Conservation (phyloP, 2,329 filamentous ascomycete genomes). For the Calycina herbarum region DNA sequence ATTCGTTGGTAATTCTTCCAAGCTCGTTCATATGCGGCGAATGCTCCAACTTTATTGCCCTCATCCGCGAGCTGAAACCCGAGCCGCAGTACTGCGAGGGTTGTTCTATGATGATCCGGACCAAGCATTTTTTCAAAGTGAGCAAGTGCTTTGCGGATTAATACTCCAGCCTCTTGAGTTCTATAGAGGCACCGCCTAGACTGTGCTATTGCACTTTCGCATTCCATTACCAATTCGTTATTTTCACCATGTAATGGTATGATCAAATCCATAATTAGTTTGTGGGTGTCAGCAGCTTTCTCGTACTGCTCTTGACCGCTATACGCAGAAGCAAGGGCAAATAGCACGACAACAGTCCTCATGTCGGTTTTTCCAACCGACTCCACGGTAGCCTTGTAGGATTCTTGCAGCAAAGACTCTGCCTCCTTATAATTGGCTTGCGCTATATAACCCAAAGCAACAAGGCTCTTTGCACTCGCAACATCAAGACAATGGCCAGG, state of each 20-base stretch:
- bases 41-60: background rate
- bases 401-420: too few relatives aligned
- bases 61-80: background rate
- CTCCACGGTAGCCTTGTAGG: too few relatives aligned
- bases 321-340: too few relatives aligned
- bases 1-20: conserved; percentile 3
- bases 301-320: too few relatives aligned
- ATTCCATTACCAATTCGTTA: conserved; percentile 7
- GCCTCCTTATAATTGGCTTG: too few relatives aligned
- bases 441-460: too few relatives aligned
- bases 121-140: background rate
- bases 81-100: background rate
- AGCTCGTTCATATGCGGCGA: background rate
- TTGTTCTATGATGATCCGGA: background rate
- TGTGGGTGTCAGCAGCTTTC: too few relatives aligned
- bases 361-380: too few relatives aligned
- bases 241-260: conserved; percentile 6
- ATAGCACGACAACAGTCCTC: too few relatives aligned
- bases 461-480: too few relatives aligned
- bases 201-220: background rate
- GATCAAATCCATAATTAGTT: background rate
- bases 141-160: too few relatives aligned
- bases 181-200: background rate
- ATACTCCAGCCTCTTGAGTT: background rate
- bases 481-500: too few relatives aligned